Conservation (phyloP, 202 grass and related monocot genomes). For the Carex arenaria region DNA sequence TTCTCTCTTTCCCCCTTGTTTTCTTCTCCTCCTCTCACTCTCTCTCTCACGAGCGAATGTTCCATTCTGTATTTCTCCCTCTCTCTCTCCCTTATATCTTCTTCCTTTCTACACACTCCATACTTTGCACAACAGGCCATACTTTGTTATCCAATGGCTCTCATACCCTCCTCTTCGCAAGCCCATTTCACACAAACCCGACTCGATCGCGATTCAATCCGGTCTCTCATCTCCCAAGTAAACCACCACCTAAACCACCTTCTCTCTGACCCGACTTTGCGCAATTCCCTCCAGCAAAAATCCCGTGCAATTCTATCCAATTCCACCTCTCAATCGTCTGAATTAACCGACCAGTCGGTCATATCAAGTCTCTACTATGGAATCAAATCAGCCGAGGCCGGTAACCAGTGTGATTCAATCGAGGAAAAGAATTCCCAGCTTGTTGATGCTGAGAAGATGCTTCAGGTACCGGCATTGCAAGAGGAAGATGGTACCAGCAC, state of each 20-base stretch:
- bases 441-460: constrained; percentile 44
- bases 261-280: constrained; percentile 39
- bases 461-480: constrained; percentile 75
- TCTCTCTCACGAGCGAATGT: constrained; percentile 9
- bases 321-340: neutral
- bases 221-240: constrained; percentile 45
- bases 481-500: constrained; percentile 61
- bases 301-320: constrained; percentile 32
- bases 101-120: neutral
- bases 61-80: neutral
- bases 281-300: constrained; percentile 24
- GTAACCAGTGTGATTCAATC: neutral
- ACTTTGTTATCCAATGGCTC: constrained; percentile 1
- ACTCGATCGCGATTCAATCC: constrained; percentile 34
- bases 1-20: neutral
- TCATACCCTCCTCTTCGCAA: neutral
- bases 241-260: constrained; percentile 46
- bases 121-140: neutral
- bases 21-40: neutral
- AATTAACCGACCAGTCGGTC: constrained; percentile 35
- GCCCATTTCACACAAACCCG: constrained; percentile 6
- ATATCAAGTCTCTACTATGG: constrained; percentile 56
- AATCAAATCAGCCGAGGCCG: constrained; percentile 35
- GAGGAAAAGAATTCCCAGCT: constrained; percentile 23
- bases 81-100: neutral